Percentiles rank a stretch among this genome's conserved stretches.
phyloP scores from a whole-genome alignment of 2,329 filamentous ascomycete genomes.

The Coleophoma crateriformis region DNA sequence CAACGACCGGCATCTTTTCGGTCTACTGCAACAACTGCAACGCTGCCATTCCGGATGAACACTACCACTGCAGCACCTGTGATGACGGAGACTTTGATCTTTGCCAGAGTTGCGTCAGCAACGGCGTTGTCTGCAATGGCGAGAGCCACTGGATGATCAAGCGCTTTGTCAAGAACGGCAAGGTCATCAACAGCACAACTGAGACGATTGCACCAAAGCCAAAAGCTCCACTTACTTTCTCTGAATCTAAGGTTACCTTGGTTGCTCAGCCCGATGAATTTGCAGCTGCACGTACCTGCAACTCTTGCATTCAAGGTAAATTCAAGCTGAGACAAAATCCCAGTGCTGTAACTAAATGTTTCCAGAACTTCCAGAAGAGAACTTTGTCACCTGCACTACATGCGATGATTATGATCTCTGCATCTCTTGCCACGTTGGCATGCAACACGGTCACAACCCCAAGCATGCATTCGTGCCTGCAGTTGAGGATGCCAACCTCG shows the following conservation, averaged over 20 bases:
- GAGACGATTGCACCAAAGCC: conserved; percentile 69
- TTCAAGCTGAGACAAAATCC: neutral
- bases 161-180: conserved; percentile 72
- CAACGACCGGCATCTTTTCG: conserved; percentile 50
- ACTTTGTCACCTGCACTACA: conserved; percentile 78
- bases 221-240: conserved; percentile 7
- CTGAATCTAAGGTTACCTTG: conserved; percentile 19
- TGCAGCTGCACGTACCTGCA: conserved; percentile 43
- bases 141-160: conserved; percentile 92
- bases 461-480: conserved; percentile 73
- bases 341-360: conserved; percentile 16
- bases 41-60: conserved; percentile 67
- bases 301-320: conserved; percentile 59
- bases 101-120: conserved; percentile 72
- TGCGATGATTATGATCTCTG: conserved; percentile 95
- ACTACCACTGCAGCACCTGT: conserved; percentile 94
- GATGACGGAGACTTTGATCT: conserved; percentile 93
- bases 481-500: conserved; percentile 55
- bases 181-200: conserved; percentile 79
- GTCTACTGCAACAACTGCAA: conserved; percentile 95
- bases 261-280: conserved; percentile 15
- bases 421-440: conserved; percentile 68
- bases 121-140: conserved; percentile 71
- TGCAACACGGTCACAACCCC: conserved; percentile 86
- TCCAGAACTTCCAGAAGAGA: conserved; percentile 55